Evolutionary conservation across 768 basidiomycete genomes (phyloP).

Genomic region (Leccinum uliginosum): DNA sequence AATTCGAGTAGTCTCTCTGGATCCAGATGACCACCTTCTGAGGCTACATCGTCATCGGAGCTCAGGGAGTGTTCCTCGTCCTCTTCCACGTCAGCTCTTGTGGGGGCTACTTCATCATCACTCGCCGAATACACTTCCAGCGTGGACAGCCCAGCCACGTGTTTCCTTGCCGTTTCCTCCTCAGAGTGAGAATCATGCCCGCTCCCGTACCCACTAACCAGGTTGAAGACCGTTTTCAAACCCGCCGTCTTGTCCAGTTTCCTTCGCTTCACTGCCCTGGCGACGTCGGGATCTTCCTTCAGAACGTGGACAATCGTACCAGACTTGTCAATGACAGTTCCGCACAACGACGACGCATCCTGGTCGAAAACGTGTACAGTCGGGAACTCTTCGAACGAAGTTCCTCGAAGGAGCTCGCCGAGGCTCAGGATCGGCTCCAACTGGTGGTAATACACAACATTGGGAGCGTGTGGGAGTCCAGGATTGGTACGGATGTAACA

Average conservation of each 20-base stretch:
- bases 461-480: conserved; percentile 24
- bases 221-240: conserved; percentile 50
- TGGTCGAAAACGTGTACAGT: conserved; percentile 73
- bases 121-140: conserved; percentile 24
- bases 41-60: conserved; percentile 15
- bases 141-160: conserved; percentile 14
- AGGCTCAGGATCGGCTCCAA: conserved; percentile 52
- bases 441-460: conserved; percentile 45
- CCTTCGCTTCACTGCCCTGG: conserved; percentile 48
- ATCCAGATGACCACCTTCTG: conserved; percentile 13
- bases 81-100: conserved; percentile 13
- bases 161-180: conserved; percentile 6
- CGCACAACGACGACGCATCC: conserved; percentile 48
- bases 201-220: conserved; percentile 61
- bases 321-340: conserved; percentile 52
- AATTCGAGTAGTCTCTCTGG: conserved; percentile 21
- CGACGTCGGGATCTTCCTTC: conserved; percentile 18
- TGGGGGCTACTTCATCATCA: conserved; percentile 8
- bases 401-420: conserved; percentile 45
- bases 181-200: conserved; percentile 37
- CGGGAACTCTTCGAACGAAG: conserved; percentile 79
- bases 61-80: conserved; percentile 5
- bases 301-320: conserved; percentile 33
- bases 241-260: conserved; percentile 51
- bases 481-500: conserved; percentile 54